Conservation (phyloP, 2,329 filamentous ascomycete genomes). For the Diaporthe destruens region DNA sequence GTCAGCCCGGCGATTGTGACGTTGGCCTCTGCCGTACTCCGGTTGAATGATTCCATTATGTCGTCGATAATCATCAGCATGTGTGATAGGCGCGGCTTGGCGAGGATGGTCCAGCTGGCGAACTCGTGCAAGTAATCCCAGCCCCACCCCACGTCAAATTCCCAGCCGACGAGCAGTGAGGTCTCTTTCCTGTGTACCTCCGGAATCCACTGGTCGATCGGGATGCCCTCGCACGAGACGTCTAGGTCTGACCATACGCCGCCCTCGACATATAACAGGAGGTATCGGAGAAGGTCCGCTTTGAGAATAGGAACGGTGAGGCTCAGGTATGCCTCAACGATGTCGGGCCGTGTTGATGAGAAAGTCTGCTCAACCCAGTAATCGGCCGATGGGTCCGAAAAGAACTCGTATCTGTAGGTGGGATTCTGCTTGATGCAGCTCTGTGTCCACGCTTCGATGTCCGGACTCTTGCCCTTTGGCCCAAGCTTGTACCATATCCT, state of each 20-base stretch:
- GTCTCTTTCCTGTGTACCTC: slow-evolving; percentile 36
- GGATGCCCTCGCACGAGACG: slow-evolving; percentile 51
- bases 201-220: slow-evolving; percentile 53
- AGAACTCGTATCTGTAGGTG: slow-evolving; percentile 45
- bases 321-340: slow-evolving; percentile 45
- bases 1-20: slow-evolving; percentile 36
- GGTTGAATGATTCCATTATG: slow-evolving; percentile 34
- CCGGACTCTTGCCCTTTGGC: slow-evolving; percentile 50
- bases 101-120: slow-evolving; percentile 43
- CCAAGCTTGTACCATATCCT: slow-evolving; percentile 57
- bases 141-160: slow-evolving; percentile 45
- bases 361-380: slow-evolving; percentile 73
- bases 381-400: slow-evolving; percentile 47
- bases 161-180: slow-evolving; percentile 47
- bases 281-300: slow-evolving; percentile 76
- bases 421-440: slow-evolving; percentile 49
- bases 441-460: slow-evolving; percentile 49
- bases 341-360: slow-evolving; percentile 47
- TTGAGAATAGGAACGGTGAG: slow-evolving; percentile 60
- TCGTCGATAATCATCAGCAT: slow-evolving; percentile 42
- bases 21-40: slow-evolving; percentile 13
- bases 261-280: slow-evolving; percentile 80
- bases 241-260: slow-evolving; percentile 75
- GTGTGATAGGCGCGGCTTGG: slow-evolving; percentile 39
- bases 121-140: slow-evolving; percentile 42